Evolutionary conservation across 441 rosid species (phyloP).

Genomic region (Pelargonium citronellum): DNA sequence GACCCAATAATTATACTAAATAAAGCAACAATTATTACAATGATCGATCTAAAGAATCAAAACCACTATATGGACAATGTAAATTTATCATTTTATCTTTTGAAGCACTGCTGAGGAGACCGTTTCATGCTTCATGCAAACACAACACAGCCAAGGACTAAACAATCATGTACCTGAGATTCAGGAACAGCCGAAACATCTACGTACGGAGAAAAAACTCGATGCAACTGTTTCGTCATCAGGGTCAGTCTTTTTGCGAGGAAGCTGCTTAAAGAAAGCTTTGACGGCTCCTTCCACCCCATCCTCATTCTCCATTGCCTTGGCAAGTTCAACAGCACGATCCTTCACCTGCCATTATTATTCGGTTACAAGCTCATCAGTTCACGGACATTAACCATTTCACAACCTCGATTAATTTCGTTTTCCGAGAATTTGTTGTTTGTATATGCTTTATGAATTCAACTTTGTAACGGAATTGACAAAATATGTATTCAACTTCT

Average conservation of each 20-base stretch:
- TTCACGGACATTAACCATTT: background rate
- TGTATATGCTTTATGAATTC: too few relatives aligned
- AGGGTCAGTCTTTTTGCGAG: conserved; percentile 28
- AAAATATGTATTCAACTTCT: too few relatives aligned
- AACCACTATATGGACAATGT: too few relatives aligned
- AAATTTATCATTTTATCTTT: too few relatives aligned
- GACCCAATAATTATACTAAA: too few relatives aligned
- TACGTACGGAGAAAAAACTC: conserved; percentile 42
- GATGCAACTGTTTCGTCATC: conserved; percentile 40
- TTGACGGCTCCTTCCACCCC: conserved; percentile 92
- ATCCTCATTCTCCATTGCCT: conserved; percentile 91
- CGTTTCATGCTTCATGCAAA: background rate
- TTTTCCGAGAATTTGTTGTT: too few relatives aligned
- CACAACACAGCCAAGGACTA: background rate
- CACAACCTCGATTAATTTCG: background rate
- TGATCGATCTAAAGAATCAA: too few relatives aligned
- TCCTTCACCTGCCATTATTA: conserved; percentile 62
- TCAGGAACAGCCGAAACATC: conserved; percentile 84
- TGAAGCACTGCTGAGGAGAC: background rate
- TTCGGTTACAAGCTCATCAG: background rate
- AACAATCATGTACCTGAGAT: conserved; percentile 3
- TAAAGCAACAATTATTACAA: too few relatives aligned
- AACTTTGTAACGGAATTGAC: too few relatives aligned
- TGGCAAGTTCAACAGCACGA: conserved; percentile 68
- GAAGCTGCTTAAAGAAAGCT: conserved; percentile 87